Evolutionary conservation across 371 early-diverging fungal genomes (phyloP), one percentile per base, ranked within the genome.

Genomic region (Haplosporangium sp.): DNA sequence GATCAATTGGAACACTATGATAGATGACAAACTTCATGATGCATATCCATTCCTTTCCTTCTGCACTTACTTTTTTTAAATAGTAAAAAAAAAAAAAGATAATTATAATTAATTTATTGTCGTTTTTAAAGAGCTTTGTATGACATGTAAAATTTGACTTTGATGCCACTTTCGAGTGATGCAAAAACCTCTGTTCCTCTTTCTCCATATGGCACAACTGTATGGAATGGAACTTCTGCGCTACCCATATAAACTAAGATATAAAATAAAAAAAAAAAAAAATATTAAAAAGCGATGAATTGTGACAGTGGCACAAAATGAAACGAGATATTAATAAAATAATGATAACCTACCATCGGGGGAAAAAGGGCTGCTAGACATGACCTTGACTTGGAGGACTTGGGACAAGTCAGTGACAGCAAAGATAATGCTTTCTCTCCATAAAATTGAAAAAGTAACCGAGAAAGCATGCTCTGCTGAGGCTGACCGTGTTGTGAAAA

Each of bases 381-480:
- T 69, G 48, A 74, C 42, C 19, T 70, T 78, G 35, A 78, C 56
- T 35, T 74, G 58, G 17, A 78, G 63, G 20, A 63, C 70, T 17
- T 74, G 79, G 5, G 20, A n/a, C 37, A 67, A n/a, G 38, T 70
- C 58, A 1, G 70, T 74, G 42, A 78, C 44, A 2, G 79, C 63
- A 50, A 78, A 73, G 27, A 78, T 78, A 20, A 69, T 71, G 48
- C 79, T 70, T 58, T 78, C 79, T 1, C 74, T 69, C 79, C 79
- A 78, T 7, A 67, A 69, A n/a, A 78, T 63, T 4, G 71, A 63
- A 44, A 73, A 74, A 4, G 64, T 17, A 1, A 69, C 71, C 5
- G 71, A 63, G 63, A 67, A 67, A 15, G 74, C 45, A 34, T 70
- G 62, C 9, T 73, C 74, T 1, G 70, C 56, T 1, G 79, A 69